phyloP scores from a whole-genome alignment of 305 asterid species.

The Rubia tinctorum region DNA sequence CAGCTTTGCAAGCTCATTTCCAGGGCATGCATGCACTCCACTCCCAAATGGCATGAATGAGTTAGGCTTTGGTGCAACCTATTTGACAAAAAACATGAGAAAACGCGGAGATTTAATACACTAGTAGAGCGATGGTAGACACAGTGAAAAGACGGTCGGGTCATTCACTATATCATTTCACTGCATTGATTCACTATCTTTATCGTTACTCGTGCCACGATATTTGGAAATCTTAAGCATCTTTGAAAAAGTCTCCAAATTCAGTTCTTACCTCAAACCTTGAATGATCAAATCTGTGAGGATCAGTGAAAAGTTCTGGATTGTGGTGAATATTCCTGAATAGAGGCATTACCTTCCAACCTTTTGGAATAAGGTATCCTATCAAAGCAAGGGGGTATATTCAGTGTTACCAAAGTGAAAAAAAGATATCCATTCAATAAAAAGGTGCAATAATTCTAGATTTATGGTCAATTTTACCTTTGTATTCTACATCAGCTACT shows the following conservation, averaged over 20 bases:
- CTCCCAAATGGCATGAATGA: constrained; percentile 88
- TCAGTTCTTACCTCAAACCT: constrained; percentile 66
- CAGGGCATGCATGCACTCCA: constrained; percentile 92
- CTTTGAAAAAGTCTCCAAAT: neutral
- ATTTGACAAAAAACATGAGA: neutral
- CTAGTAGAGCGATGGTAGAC: neutral
- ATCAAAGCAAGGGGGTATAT: neutral
- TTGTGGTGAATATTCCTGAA: constrained; percentile 92
- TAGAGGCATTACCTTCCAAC: constrained; percentile 98
- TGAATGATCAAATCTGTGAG: constrained; percentile 65
- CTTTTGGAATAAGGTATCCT: constrained; percentile 91
- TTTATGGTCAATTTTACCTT: constrained; percentile 41
- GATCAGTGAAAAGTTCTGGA: constrained; percentile 72
- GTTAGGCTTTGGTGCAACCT: constrained; percentile 64
- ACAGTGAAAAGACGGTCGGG: neutral
- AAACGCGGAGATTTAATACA: neutral
- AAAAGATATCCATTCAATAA: neutral
- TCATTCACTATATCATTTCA: too few relatives aligned
- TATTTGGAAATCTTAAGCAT: neutral
- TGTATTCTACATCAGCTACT: constrained; percentile 77
- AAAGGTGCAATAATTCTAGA: neutral
- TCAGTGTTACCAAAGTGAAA: neutral
- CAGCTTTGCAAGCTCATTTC: constrained; percentile 86
- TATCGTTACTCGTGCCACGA: too few relatives aligned
- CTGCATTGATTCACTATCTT: too few relatives aligned